Base-by-base conservation (phyloP, 1,284 basidiomycete species). In the Leccinum angustisporum region DNA sequence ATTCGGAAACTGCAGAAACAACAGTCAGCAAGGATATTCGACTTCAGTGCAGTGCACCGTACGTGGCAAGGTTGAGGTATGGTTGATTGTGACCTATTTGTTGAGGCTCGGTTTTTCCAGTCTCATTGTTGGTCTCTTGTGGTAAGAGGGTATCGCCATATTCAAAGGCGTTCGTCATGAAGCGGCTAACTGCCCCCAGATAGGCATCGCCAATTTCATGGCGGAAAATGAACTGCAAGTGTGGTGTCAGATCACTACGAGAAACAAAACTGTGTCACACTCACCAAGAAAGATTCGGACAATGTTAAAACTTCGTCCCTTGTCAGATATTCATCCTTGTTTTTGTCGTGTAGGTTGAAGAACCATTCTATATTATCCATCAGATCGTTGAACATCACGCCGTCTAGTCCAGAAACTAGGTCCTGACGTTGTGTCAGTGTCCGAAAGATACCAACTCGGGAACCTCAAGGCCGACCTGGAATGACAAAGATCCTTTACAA, bases 321-420 rank as follows among this genome's bases (percentile, higher is more conserved):
- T 2, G 95, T 97, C 64, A 99, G 79, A 72, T 83, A 95, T 0
- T 95, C 95, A 71, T 98, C 95, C 66, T 94, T 95, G 75, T 98
- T 91, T 77, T 96, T 96, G 79, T 98, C 95, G 68, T 98, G 95
- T 57, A 99, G 76, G 67, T 92, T 91, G 78, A 99, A 98, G 79
- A 99, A 97, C 95, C 97, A 98, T 75, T 97, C 93, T 69, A 98
- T 98, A 70, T 94, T 97, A 64, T 95, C 93, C 94, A 98, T 97
- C 64, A 99, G 80, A 73, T 97, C 97, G 65, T 94, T 96, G 76
- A 94, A 93, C 87, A 98, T 94, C 60, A 98, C 91, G 13, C 89
- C 88, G 70, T 97, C 90, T 52, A 99, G 79, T 1, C 97, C 97
- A 43, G 83, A 84, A 7, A 99, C 90, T 31, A 99, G 81, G 74